Conservation (phyloP, 768 basidiomycete species). For the Candolleomyces efflorescens region DNA sequence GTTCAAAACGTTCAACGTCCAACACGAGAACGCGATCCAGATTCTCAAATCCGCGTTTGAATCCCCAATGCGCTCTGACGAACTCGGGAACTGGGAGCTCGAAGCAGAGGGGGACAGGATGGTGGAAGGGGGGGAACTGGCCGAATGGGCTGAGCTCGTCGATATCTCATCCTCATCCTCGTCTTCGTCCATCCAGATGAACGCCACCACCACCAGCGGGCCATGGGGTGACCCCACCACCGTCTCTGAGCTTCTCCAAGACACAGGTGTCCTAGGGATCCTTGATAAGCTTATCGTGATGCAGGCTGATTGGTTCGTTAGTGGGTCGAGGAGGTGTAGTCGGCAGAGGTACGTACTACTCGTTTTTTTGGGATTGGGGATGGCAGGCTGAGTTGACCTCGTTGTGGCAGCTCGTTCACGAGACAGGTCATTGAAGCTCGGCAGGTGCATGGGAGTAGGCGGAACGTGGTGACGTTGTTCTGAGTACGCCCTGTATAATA, state of each 20-base stretch:
- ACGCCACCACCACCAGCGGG: conserved; percentile 14
- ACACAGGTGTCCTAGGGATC: conserved; percentile 50
- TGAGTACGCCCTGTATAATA: no score
- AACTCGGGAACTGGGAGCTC: not conserved
- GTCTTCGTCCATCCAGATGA: not conserved
- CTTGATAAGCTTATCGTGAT: conserved; percentile 54
- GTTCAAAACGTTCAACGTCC: conserved; percentile 36
- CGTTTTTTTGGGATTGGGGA: not conserved
- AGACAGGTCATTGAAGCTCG: conserved; percentile 47
- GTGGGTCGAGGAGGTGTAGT: conserved; percentile 43
- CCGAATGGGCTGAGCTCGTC: conserved; percentile 22
- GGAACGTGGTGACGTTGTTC: conserved; percentile 5
- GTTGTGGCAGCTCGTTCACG: conserved; percentile 44
- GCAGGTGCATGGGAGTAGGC: conserved; percentile 18
- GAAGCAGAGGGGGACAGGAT: conserved; percentile 34
- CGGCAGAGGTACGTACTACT: conserved; percentile 35
- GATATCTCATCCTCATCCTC: conserved; percentile 21
- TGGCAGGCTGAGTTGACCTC: not conserved
- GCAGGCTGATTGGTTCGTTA: conserved; percentile 45
- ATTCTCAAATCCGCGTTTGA: conserved; percentile 40
- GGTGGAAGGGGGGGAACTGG: conserved; percentile 20
- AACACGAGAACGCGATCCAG: conserved; percentile 42
- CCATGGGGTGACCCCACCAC: no score
- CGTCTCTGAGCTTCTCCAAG: conserved; percentile 30
- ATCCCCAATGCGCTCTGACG: conserved; percentile 9